phyloP scores from a whole-genome alignment of 805 yeast species.

The Pichia nakasei region DNA sequence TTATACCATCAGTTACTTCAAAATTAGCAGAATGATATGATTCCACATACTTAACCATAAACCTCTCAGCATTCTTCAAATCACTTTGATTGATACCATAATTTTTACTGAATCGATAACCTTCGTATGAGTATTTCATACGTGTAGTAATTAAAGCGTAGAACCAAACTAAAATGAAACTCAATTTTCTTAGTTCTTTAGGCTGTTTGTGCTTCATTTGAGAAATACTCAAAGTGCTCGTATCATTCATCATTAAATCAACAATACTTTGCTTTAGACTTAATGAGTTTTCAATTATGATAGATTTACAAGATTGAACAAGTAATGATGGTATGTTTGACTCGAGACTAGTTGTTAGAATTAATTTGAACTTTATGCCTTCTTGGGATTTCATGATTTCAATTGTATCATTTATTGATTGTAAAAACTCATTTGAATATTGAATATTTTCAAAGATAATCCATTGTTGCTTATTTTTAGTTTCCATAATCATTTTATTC shows the following conservation, averaged over 20 bases:
- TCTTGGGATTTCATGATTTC: conserved; percentile 19
- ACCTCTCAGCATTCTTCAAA: conserved; percentile 37
- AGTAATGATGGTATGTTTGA: conserved; percentile 47
- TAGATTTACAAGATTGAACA: conserved; percentile 42
- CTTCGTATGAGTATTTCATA: conserved; percentile 43
- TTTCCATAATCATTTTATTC: conserved; percentile 38
- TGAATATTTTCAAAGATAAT: conserved; percentile 75
- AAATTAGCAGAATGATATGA: neutral
- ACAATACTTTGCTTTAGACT: conserved; percentile 45
- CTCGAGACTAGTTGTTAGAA: conserved; percentile 52
- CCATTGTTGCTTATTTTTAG: conserved; percentile 53
- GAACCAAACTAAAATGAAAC: conserved; percentile 57
- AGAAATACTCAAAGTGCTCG: conserved; percentile 13
- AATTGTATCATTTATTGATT: conserved; percentile 40
- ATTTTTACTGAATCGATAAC: conserved; percentile 43
- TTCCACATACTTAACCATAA: conserved; percentile 38
- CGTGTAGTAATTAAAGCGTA: conserved; percentile 58
- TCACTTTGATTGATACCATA: conserved; percentile 77
- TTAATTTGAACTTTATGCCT: conserved; percentile 39
- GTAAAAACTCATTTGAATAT: conserved; percentile 58
- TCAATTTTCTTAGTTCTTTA: conserved; percentile 37
- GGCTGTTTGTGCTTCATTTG: conserved; percentile 18
- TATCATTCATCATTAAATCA: conserved; percentile 16
- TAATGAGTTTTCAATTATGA: conserved; percentile 54
- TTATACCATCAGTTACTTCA: neutral